phyloP scores from a whole-genome alignment of 2,329 filamentous ascomycete genomes.

The Sporothrix dimorphospora region DNA sequence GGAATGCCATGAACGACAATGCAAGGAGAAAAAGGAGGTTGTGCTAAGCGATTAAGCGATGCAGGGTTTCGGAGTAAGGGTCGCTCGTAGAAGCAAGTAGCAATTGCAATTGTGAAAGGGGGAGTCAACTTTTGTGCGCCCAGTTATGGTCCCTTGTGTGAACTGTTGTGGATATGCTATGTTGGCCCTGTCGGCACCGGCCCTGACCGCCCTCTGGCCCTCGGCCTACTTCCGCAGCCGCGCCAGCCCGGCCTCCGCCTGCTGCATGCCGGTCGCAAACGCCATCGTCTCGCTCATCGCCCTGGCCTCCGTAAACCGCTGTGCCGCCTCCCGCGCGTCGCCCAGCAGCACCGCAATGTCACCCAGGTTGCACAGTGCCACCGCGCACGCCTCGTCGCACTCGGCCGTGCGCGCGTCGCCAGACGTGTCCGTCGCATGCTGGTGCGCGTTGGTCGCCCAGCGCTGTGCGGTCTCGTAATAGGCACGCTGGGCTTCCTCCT shows the following conservation, averaged over 20 bases:
- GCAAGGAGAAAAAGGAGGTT: background rate
- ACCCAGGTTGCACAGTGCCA: conserved; percentile 82
- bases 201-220: background rate
- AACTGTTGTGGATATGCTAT: background rate
- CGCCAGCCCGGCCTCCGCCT: conserved; percentile 56
- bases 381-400: conserved; percentile 82
- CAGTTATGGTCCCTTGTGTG: background rate
- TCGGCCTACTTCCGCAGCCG: conserved; percentile 10
- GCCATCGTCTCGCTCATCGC: conserved; percentile 60
- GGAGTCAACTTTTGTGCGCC: background rate
- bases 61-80: background rate
- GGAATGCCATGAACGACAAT: background rate
- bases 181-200: background rate
- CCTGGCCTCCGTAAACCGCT: conserved; percentile 70
- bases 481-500: conserved; percentile 56
- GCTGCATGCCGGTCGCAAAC: conserved; percentile 55
- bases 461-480: conserved; percentile 70
- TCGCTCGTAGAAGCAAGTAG: background rate
- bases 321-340: conserved; percentile 64
- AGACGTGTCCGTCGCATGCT: conserved; percentile 65
- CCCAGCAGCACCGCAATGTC: conserved; percentile 80
- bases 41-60: background rate
- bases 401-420: conserved; percentile 71
- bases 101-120: background rate
- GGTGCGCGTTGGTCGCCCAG: conserved; percentile 79